Evolutionary conservation across 192 early-diverging fungal species (phyloP), one percentile per base, ranked within the genome.

Genomic region (Backusella morwellensis): DNA sequence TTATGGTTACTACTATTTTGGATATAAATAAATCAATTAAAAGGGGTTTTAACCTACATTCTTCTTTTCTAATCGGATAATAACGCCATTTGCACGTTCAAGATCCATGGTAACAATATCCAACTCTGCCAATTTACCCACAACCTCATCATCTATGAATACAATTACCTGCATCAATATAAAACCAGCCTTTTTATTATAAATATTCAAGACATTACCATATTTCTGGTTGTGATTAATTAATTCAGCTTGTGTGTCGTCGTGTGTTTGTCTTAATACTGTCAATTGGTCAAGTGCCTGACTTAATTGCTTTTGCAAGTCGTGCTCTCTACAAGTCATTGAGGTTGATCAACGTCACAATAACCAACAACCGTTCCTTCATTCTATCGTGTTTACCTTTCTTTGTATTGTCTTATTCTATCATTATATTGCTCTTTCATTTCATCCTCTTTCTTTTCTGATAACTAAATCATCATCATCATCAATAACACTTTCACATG

Each of bases 31-130:
- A 72, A 32, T 32, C 3, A 41, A 40, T n/a, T n/a, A n/a, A 11
- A 52, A 5, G 6, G 19, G 35, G 8, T 35, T 32, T 11, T 26
- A 26, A 5, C 67, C 41, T 77, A 89, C 91, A 75, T 94, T 95
- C 66, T 95, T 90, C 14, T 91, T 80, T 77, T 92, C 89, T 66
- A 93, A 78, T 41, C 91, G 87, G 5, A 88, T 87, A 8, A 93
- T 83, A 68, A 89, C 93, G 41, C 85, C 85, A 63, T 93, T 93
- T 19, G 93, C 90, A 29, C 92, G 90, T 70, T 98, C 96, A 47
- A 97, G 83, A 74, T 98, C 97, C 59, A 91, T 85, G 52, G 91
- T 86, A 6, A 96, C 82, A 66, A 98, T 96, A 76, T 98, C 96
- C n/a, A 96, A 82, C 74, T 97, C 97, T 6, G 93, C 95, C 34